Percentiles rank a stretch among this genome's conserved stretches.
These are phyloP conservation scores for Taphrina pruni DNA, from an alignment of 1,139 yeast species.

Conservation along the genomic window DNA sequence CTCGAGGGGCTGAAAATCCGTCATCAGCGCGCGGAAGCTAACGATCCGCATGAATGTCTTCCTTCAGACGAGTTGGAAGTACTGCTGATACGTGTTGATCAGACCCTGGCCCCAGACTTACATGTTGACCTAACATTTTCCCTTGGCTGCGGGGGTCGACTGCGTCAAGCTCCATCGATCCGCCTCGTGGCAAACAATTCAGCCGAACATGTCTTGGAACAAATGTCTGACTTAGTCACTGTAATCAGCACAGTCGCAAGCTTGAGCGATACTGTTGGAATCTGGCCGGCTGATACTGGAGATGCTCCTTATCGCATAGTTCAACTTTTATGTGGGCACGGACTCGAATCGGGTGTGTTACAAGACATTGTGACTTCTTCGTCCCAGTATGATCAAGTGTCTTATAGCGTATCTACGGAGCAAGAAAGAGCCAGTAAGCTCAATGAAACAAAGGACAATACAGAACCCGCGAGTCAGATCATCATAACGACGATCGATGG, in stretches of 20 bases:
- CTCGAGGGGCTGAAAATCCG: constrained; percentile 20
- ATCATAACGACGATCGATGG: constrained; percentile 33
- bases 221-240: constrained; percentile 16
- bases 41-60: not conserved
- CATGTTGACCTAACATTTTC: constrained; percentile 10
- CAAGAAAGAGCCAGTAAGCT: not conserved
- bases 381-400: constrained; percentile 16
- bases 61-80: not conserved
- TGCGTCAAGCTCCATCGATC: constrained; percentile 2
- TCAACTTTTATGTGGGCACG: constrained; percentile 16
- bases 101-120: not conserved
- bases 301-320: constrained; percentile 9
- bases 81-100: not conserved
- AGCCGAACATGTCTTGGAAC: constrained; percentile 18
- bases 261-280: constrained; percentile 14
- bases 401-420: not conserved
- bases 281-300: constrained; percentile 7
- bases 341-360: not conserved
- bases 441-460: not conserved
- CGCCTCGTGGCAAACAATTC: constrained; percentile 25
- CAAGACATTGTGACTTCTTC: constrained; percentile 1
- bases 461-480: constrained; percentile 15
- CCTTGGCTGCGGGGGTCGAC: not conserved
- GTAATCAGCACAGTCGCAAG: constrained; percentile 21
- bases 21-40: not conserved